These are phyloP conservation scores for Penicillium sp. DNA, from an alignment of 2,329 filamentous ascomycete genomes.

Conservation along the genomic window DNA sequence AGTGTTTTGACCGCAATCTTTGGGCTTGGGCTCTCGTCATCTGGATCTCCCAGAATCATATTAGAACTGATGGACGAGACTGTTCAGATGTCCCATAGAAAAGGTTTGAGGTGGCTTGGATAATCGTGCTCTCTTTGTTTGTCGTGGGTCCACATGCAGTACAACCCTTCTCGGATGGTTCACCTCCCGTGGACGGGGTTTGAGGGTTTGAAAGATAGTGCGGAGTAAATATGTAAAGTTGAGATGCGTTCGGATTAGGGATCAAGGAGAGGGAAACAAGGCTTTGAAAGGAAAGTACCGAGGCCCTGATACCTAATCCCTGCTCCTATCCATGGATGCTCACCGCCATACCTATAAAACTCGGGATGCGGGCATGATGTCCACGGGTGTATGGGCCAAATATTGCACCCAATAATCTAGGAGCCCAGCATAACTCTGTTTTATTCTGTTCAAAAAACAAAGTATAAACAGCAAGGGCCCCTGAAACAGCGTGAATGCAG, in stretches of 20 bases:
- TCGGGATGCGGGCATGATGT: no score
- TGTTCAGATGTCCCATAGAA: conserved; percentile 12
- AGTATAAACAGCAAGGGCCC: neutral
- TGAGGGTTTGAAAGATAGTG: neutral
- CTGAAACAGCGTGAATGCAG: neutral
- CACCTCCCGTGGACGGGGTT: no score
- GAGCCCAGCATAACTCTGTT: neutral
- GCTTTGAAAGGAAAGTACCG: neutral
- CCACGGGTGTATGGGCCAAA: neutral
- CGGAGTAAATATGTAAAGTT: neutral
- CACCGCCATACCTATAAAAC: neutral
- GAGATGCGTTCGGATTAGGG: neutral
- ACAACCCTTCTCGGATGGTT: neutral
- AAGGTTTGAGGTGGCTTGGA: conserved; percentile 17
- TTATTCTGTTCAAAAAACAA: neutral
- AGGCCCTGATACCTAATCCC: neutral
- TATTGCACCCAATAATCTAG: neutral
- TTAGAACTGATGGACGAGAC: conserved; percentile 22
- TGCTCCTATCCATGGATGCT: neutral
- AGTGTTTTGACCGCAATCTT: conserved; percentile 13
- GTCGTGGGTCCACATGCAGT: conserved; percentile 13
- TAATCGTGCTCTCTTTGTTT: conserved; percentile 13
- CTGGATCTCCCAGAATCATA: conserved; percentile 19
- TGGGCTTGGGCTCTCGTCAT: conserved; percentile 15
- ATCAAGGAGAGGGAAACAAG: neutral